Evolutionary conservation across 257 asterid genomes (phyloP).

Genomic region (Gardenia jasminoides): DNA sequence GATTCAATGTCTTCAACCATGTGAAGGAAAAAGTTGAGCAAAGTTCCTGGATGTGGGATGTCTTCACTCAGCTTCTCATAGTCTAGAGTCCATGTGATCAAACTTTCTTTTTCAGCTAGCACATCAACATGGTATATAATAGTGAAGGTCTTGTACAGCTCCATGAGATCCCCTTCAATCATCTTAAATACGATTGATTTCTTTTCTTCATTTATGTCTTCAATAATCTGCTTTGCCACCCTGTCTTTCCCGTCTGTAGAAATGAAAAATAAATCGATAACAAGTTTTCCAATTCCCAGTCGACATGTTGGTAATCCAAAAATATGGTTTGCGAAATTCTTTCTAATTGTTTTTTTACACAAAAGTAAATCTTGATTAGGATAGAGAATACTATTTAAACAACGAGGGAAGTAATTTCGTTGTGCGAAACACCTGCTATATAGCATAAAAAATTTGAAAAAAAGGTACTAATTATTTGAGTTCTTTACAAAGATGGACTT

Average conservation of each 20-base stretch:
- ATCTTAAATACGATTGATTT: constrained; percentile 35
- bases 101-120: constrained; percentile 28
- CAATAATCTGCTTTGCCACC: constrained; percentile 37
- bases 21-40: constrained; percentile 28
- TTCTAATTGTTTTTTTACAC: too few species aligned
- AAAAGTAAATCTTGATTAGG: too few species aligned
- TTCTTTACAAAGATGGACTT: not conserved
- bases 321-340: not conserved
- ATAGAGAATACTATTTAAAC: too few species aligned
- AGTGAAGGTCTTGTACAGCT: constrained; percentile 32
- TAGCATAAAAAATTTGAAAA: too few species aligned
- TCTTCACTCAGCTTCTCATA: constrained; percentile 38
- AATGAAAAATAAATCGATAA: not conserved
- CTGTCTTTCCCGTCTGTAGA: constrained; percentile 33
- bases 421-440: too few species aligned
- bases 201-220: constrained; percentile 39
- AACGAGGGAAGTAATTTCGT: too few species aligned
- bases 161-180: constrained; percentile 46
- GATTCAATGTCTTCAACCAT: constrained; percentile 42
- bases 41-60: constrained; percentile 31
- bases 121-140: constrained; percentile 27
- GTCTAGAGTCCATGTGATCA: constrained; percentile 39
- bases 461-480: too few species aligned
- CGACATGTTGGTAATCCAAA: not conserved
- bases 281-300: not conserved